Conservation (phyloP, 1,284 basidiomycete genomes). For the Coniferiporia weirii region DNA sequence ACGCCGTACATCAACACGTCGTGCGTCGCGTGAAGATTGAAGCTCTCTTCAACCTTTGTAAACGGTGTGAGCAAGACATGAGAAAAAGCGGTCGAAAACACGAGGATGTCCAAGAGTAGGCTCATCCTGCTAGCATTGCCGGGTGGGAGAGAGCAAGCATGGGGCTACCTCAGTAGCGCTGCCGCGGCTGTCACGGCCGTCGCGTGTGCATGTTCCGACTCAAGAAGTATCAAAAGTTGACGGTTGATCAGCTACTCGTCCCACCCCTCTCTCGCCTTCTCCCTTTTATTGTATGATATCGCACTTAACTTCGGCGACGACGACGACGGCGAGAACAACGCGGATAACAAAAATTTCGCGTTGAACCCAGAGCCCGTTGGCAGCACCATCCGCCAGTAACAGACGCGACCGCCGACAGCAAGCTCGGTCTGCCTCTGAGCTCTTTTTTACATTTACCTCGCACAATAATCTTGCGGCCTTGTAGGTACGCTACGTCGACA, state of each 20-base stretch:
- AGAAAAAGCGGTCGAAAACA: conserved; percentile 51
- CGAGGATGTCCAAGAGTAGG: conserved; percentile 45
- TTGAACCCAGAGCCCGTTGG: background rate
- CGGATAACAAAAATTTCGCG: background rate
- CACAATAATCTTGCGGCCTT: background rate
- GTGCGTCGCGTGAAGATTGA: conserved; percentile 89
- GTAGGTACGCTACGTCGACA: background rate
- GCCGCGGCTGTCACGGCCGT: background rate
- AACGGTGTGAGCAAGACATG: conserved; percentile 81
- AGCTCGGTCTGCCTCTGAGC: background rate
- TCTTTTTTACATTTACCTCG: background rate
- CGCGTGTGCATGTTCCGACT: background rate
- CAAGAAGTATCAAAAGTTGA: conserved; percentile 1
- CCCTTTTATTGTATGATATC: conserved; percentile 10
- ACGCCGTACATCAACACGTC: conserved; percentile 82
- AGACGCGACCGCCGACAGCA: background rate
- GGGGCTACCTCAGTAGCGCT: too few species aligned
- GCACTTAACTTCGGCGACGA: background rate
- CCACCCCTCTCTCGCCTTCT: background rate
- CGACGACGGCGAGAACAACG: conserved; percentile 2
- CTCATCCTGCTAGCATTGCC: conserved; percentile 27
- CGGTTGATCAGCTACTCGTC: background rate
- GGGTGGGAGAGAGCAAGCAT: too few species aligned
- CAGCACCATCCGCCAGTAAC: conserved; percentile 3
- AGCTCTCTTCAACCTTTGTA: conserved; percentile 97